These are phyloP conservation scores for Salix brachista DNA, from an alignment of 345 rosid species.

Conservation along the genomic window DNA sequence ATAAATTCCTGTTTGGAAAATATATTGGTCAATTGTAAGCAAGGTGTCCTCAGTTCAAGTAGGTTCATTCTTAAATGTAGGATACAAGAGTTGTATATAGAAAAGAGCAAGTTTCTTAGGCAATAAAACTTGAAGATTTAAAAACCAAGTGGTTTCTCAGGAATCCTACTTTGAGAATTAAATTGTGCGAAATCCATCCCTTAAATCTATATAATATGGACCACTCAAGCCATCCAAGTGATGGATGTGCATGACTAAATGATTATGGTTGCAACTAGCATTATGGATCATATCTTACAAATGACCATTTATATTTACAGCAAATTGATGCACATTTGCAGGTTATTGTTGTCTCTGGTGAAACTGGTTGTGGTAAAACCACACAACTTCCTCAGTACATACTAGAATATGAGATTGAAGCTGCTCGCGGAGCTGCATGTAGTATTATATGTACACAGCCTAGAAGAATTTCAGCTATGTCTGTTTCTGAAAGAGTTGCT, in stretches of 20 bases:
- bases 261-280: not conserved
- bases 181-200: not conserved
- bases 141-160: not conserved
- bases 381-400: too few species aligned
- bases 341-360: too few species aligned
- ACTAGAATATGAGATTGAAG: slow-evolving; percentile 86
- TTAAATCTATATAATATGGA: not conserved
- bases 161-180: not conserved
- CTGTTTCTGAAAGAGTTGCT: slow-evolving; percentile 98
- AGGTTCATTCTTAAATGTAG: not conserved
- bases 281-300: not conserved
- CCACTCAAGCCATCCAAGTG: not conserved
- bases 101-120: not conserved
- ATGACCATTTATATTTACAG: too few species aligned
- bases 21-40: not conserved
- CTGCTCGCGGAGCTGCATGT: slow-evolving; percentile 81
- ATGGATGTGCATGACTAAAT: not conserved
- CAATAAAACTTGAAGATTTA: not conserved
- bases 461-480: slow-evolving; percentile 93
- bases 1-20: not conserved
- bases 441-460: slow-evolving; percentile 97
- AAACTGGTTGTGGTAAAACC: too few species aligned
- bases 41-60: not conserved
- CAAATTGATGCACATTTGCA: too few species aligned
- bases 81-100: not conserved